phyloP scores from a whole-genome alignment of 768 basidiomycete species.

The Cantharellus anzutake region DNA sequence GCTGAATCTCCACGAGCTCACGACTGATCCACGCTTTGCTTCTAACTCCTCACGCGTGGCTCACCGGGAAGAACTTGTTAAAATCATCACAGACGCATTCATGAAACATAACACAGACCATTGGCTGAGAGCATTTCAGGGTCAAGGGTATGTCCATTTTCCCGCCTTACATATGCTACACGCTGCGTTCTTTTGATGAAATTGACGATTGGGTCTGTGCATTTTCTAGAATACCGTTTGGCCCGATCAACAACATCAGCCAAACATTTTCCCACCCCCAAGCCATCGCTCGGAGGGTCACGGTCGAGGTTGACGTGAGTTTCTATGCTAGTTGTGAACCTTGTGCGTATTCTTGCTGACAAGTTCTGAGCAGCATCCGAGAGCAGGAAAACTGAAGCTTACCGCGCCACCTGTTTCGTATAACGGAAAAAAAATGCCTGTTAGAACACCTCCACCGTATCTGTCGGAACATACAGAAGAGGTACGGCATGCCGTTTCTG shows the following conservation, averaged over 20 bases:
- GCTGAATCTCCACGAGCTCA: conserved; percentile 40
- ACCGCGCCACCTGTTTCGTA: conserved; percentile 68
- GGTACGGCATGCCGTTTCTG: conserved; percentile 21
- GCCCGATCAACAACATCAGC: conserved; percentile 80
- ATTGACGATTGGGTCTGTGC: not conserved
- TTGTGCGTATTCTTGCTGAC: not conserved
- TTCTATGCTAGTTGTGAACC: not conserved
- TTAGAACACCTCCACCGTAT: conserved; percentile 67
- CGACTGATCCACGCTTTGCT: conserved; percentile 39
- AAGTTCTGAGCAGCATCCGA: conserved; percentile 31
- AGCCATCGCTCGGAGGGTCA: conserved; percentile 55
- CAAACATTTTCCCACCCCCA: conserved; percentile 84
- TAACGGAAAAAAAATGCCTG: conserved; percentile 59
- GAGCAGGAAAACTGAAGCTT: conserved; percentile 58
- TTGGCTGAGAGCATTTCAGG: conserved; percentile 61
- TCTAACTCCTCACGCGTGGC: conserved; percentile 61
- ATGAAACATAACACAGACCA: conserved; percentile 37
- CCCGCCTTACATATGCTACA: conserved; percentile 3
- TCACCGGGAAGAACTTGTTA: conserved; percentile 50
- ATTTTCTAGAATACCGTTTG: conserved; percentile 47
- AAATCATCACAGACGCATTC: conserved; percentile 45
- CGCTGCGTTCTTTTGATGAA: not conserved
- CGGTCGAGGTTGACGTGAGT: conserved; percentile 60
- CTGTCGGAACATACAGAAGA: conserved; percentile 69
- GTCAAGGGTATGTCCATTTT: conserved; percentile 42